phyloP scores from a whole-genome alignment of 148 eudicot genomes.

The Vaccinium vitisidaea region DNA sequence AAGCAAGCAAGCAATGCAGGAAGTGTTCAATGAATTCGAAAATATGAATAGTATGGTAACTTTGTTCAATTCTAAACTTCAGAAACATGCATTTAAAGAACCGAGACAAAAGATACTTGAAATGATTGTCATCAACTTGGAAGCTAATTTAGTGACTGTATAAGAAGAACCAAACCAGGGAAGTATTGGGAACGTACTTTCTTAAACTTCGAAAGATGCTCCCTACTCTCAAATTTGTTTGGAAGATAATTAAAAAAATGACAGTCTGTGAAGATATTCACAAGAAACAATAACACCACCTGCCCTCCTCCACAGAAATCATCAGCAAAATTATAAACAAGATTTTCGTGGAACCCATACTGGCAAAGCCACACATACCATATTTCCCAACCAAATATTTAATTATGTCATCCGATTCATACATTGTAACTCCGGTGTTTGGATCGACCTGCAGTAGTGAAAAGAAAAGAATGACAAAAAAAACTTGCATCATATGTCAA shows the following conservation, averaged over 20 bases:
- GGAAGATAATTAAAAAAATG: background rate
- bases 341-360: background rate
- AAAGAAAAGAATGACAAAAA: background rate
- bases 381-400: conserved; percentile 85
- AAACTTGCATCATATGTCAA: background rate
- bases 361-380: conserved; percentile 46
- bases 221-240: background rate
- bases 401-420: conserved; percentile 93
- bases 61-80: background rate
- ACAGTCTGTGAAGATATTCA: background rate
- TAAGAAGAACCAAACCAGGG: background rate
- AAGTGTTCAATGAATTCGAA: background rate
- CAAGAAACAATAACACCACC: background rate
- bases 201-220: background rate
- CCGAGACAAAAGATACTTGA: background rate
- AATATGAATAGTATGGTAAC: background rate
- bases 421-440: conserved; percentile 90
- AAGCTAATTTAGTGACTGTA: background rate
- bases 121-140: background rate
- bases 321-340: background rate
- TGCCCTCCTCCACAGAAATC: background rate
- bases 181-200: background rate
- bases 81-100: background rate
- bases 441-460: conserved; percentile 79
- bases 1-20: background rate